Conservation (phyloP, 2,329 filamentous ascomycete species). For the Rhynchosporium agropyri region DNA sequence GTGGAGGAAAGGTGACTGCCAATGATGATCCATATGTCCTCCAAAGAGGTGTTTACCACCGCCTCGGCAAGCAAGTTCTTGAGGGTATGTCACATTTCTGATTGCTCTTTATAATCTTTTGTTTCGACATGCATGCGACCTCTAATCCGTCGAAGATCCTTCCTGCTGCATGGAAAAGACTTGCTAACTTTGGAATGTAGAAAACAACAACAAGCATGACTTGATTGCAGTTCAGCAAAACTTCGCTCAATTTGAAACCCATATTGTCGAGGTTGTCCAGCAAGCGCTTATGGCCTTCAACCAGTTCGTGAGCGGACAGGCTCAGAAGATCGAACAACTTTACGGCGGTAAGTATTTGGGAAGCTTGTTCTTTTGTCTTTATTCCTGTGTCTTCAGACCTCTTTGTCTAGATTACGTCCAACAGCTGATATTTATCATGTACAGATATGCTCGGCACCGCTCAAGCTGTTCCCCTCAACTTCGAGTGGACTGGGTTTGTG, state of each 20-base stretch:
- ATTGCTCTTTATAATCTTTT: neutral
- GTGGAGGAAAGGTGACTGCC: slow-evolving; percentile 70
- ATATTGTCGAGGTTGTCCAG: slow-evolving; percentile 82
- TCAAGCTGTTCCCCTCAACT: slow-evolving; percentile 78
- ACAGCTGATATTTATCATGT: no score
- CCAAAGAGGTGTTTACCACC: slow-evolving; percentile 77
- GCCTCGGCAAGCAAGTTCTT: slow-evolving; percentile 85
- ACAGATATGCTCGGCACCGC: slow-evolving; percentile 58
- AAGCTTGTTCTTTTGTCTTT: no score
- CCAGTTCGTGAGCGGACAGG: slow-evolving; percentile 76
- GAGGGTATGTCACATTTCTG: slow-evolving; percentile 49
- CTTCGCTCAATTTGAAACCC: slow-evolving; percentile 84
- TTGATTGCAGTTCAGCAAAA: slow-evolving; percentile 88
- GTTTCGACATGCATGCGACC: neutral
- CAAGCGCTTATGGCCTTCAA: slow-evolving; percentile 81
- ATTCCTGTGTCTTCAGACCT: no score
- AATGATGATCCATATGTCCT: slow-evolving; percentile 87
- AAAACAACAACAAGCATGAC: slow-evolving; percentile 95
- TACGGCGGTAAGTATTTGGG: slow-evolving; percentile 70
- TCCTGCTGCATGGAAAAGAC: neutral
- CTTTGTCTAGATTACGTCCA: no score
- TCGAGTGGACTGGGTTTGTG: slow-evolving; percentile 89
- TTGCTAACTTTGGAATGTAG: slow-evolving; percentile 42
- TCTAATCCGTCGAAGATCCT: neutral
- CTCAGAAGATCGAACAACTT: slow-evolving; percentile 77